Conservation (phyloP, 148 eudicot species). For the Rhododendron simsii region DNA sequence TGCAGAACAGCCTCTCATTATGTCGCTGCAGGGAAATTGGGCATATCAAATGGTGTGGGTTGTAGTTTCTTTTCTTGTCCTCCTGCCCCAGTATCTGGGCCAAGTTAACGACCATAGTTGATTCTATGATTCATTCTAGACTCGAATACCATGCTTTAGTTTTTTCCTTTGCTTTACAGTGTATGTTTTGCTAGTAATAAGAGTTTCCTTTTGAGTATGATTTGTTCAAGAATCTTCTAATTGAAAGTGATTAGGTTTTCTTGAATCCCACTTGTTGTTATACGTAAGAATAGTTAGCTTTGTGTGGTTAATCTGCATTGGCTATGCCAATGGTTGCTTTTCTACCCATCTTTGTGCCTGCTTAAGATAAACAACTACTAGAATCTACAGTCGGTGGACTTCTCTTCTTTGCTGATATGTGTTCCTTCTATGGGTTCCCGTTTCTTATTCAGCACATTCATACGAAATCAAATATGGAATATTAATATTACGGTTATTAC, state of each 20-base stretch:
- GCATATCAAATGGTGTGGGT: neutral
- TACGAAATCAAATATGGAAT: neutral
- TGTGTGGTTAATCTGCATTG: neutral
- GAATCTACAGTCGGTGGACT: neutral
- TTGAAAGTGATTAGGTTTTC: neutral
- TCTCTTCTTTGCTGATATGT: neutral
- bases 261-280: neutral
- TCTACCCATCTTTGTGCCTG: neutral
- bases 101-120: neutral
- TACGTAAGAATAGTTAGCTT: neutral
- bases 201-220: neutral
- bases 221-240: slow-evolving; percentile 3
- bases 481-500: neutral
- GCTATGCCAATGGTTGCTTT: neutral
- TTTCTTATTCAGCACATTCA: neutral
- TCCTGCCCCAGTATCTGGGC: neutral
- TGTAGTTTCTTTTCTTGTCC: neutral
- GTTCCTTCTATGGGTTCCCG: neutral
- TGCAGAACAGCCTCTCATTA: neutral
- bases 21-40: neutral
- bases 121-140: neutral
- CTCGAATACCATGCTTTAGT: neutral
- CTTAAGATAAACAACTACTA: neutral
- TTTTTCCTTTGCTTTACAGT: neutral
- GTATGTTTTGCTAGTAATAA: neutral